Conservation (phyloP, 192 early-diverging fungal species). For the Coemansia asiatica region DNA sequence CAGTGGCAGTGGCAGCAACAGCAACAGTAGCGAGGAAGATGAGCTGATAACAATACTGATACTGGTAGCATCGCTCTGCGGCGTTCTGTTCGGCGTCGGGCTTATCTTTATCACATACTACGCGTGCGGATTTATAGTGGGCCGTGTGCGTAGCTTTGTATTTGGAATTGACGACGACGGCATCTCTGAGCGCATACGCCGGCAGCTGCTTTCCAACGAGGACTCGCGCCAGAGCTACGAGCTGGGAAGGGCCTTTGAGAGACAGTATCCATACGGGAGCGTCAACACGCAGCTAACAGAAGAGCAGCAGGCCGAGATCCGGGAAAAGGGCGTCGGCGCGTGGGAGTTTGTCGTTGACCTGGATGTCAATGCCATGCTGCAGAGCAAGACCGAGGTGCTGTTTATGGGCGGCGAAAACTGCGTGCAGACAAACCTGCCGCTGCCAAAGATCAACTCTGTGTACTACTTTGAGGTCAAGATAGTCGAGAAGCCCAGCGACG, state of each 20-base stretch:
- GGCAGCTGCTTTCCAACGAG: constrained; percentile 52
- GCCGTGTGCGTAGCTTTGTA: constrained; percentile 23
- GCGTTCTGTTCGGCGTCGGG: constrained; percentile 37
- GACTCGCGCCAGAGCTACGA: constrained; percentile 58
- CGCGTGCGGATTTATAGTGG: constrained; percentile 17
- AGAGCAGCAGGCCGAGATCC: constrained; percentile 72
- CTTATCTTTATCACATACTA: constrained; percentile 32
- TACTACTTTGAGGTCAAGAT: constrained; percentile 85
- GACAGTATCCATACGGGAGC: constrained; percentile 70
- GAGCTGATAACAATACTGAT: constrained; percentile 39
- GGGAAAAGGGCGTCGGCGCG: constrained; percentile 79
- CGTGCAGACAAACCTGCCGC: constrained; percentile 77
- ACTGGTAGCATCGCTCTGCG: constrained; percentile 37
- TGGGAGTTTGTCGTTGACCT: constrained; percentile 78
- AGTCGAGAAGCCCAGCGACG: constrained; percentile 69
- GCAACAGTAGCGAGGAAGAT: constrained; percentile 24
- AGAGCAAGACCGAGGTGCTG: constrained; percentile 71
- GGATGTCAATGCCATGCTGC: constrained; percentile 62
- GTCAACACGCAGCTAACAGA: constrained; percentile 73
- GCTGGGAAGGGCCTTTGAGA: constrained; percentile 64
- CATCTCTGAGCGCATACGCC: constrained; percentile 45
- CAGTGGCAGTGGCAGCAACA: too few species aligned
- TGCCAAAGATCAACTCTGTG: constrained; percentile 76
- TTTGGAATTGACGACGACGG: constrained; percentile 50
- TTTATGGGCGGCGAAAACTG: constrained; percentile 71